Evolutionary conservation across 805 yeast species (phyloP), one percentile per base, ranked within the genome.

Genomic region (Ogataea corticis): DNA sequence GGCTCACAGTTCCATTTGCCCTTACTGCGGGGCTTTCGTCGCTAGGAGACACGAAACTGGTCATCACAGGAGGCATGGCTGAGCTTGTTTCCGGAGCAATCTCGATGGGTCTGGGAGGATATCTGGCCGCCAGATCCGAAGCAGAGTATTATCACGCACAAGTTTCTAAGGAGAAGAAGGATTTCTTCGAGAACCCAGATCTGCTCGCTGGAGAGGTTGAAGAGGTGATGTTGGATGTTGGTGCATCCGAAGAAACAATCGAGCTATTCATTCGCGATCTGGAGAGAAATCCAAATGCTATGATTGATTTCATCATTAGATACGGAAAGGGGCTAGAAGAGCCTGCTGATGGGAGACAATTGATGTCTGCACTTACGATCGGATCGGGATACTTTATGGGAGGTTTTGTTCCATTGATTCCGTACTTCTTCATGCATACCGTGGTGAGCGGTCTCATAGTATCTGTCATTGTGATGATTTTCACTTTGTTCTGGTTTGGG

Each of bases 1-100:
- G 99, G 4, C 76, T 92, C 54, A 92, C 98, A 0, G 99, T 92
- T 33, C 99, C 99, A n/a, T 92, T 92, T 74, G 99, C 99, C 2
- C 76, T 94, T 56, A 94, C 98, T 1, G 98, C 99, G 0, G 99
- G 98, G 39, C 76, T 92, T 45, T 85, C 96, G 1, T 84, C 95
- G 1, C 76, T 92, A 42, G 99, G 99, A 42, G 87, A 88, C 65
- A 73, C 96, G 14, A 85, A 80, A 64, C 77, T 92, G 52, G 99
- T 92, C 41, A 90, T 92, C 50, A 90, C 98, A 21, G 99, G 98
- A 75, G 99, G 98, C 18, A 80, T 92, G 77, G 98, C 98, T 9
- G 99, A 92, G 71, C 79, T 92, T 55, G 95, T 92, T 3, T 87
- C 96, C 5, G 99, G 99, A 39, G 96, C 98, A 36, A 91, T 92